Evolutionary conservation across 345 rosid genomes (phyloP).

Genomic region (Hypericum perforatum): DNA sequence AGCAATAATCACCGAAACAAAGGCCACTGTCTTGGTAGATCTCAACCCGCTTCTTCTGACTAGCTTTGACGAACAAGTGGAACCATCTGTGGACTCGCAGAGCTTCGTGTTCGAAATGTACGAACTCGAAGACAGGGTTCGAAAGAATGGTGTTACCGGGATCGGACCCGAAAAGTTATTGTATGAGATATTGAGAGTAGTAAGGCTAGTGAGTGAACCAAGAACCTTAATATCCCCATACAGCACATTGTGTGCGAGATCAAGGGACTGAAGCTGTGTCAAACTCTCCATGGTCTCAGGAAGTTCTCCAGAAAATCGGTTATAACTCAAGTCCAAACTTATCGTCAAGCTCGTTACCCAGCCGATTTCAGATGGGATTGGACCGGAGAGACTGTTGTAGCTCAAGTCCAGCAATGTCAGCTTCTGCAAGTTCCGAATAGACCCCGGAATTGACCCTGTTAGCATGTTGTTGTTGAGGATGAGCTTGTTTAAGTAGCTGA

Average conservation of each 20-base stretch:
- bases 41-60: slow-evolving; percentile 32
- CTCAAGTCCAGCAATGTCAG: slow-evolving; percentile 80
- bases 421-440: slow-evolving; percentile 54
- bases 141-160: slow-evolving; percentile 78
- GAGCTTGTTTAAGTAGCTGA: slow-evolving; percentile 88
- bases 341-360: slow-evolving; percentile 70
- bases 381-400: slow-evolving; percentile 63
- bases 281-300: slow-evolving; percentile 56
- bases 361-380: slow-evolving; percentile 71
- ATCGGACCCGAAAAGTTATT: slow-evolving; percentile 91
- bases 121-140: slow-evolving; percentile 51
- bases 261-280: slow-evolving; percentile 83
- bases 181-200: slow-evolving; percentile 76
- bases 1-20: slow-evolving; percentile 50
- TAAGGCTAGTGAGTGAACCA: slow-evolving; percentile 75
- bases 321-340: slow-evolving; percentile 68
- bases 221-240: slow-evolving; percentile 60
- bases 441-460: slow-evolving; percentile 58
- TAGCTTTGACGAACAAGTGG: slow-evolving; percentile 55
- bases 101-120: slow-evolving; percentile 55
- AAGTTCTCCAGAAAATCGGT: slow-evolving; percentile 53
- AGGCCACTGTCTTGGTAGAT: slow-evolving; percentile 63
- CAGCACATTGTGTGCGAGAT: slow-evolving; percentile 63
- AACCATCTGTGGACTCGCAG: slow-evolving; percentile 58
- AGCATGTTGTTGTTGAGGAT: slow-evolving; percentile 81